Evolutionary conservation across 768 basidiomycete species (phyloP), one percentile per base, ranked within the genome.

Genomic region (Rhizopogon vulgaris): DNA sequence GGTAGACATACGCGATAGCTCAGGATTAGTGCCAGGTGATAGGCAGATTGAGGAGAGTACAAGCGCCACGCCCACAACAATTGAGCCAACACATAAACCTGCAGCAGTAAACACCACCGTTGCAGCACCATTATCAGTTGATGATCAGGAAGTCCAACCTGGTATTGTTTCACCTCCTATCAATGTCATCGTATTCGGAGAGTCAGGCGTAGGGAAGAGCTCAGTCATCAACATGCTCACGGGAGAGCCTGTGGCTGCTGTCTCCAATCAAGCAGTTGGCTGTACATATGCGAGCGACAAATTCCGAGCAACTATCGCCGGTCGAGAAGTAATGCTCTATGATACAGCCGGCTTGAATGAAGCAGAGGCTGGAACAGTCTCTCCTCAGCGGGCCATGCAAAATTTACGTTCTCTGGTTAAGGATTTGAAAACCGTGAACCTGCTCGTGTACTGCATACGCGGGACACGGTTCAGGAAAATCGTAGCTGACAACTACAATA

Each of bases 331-430:
- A 15, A 22, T 42, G 32, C 25, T 67, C 8, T 59, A 64, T 56
- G 68, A 70, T 40, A 70, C 65, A 12, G 58, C 57, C 2, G 69
- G 68, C 8, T 58, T 70, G 32, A 57, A 65, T 40, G 68, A 69
- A 47, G 66, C 25, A 41, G 46, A 52, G 32, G 15, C 38, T 4
- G 60, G 58, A 9, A 43, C 46, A 9, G 30, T 42, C 22, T 24
- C 41, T 25, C 18, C 18, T 9, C 28, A 52, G 42, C 46, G 37
- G 3, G 55, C 51, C 11, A 41, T 59, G 10, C 34, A 28, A 36
- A 34, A 58, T 36, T 43, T 60, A 9, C 51, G 52, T 43, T 15
- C 41, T 6, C 55, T 73, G 12, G 53, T 72, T 38, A 51, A 55
- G n/a, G 57, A 37, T 6, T 55, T 71, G 15, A 22, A 41, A 6